These are phyloP conservation scores for Colletotrichum neosansevieriae DNA, from an alignment of 2,329 filamentous ascomycete species.

Conservation along the genomic window DNA sequence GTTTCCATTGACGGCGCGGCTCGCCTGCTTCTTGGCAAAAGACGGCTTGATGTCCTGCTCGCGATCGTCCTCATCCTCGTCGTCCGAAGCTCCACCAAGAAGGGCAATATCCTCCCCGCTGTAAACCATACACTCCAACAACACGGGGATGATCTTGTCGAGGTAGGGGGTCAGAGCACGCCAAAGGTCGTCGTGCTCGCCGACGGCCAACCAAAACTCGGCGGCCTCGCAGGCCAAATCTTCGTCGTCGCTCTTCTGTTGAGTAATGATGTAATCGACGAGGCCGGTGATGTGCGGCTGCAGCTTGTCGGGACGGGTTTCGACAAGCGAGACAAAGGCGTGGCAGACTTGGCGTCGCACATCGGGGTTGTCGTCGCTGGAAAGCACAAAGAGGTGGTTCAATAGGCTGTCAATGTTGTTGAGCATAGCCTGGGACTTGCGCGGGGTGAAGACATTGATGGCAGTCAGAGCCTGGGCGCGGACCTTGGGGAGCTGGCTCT, in stretches of 20 bases:
- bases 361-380: slow-evolving; percentile 81
- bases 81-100: slow-evolving; percentile 85
- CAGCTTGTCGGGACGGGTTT: slow-evolving; percentile 90
- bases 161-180: slow-evolving; percentile 82
- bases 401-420: slow-evolving; percentile 85
- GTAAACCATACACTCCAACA: slow-evolving; percentile 96
- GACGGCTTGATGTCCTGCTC: slow-evolving; percentile 91
- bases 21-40: slow-evolving; percentile 80
- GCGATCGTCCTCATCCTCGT: slow-evolving; percentile 92
- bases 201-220: slow-evolving; percentile 96
- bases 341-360: slow-evolving; percentile 94
- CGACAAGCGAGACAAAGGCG: slow-evolving; percentile 91
- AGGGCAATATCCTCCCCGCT: slow-evolving; percentile 91
- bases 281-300: slow-evolving; percentile 87
- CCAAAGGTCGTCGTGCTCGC: slow-evolving; percentile 86
- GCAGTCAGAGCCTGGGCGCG: slow-evolving; percentile 83
- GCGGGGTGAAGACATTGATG: slow-evolving; percentile 92
- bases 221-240: slow-evolving; percentile 94
- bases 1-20: slow-evolving; percentile 69
- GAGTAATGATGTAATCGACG: slow-evolving; percentile 91
- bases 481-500: slow-evolving; percentile 80
- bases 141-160: slow-evolving; percentile 85
- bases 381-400: slow-evolving; percentile 83
- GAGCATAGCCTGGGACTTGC: slow-evolving; percentile 84
- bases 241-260: slow-evolving; percentile 89